Evolutionary conservation across 495 filamentous ascomycete species (phyloP).

Genomic region (Chaetomium cochliodes): DNA sequence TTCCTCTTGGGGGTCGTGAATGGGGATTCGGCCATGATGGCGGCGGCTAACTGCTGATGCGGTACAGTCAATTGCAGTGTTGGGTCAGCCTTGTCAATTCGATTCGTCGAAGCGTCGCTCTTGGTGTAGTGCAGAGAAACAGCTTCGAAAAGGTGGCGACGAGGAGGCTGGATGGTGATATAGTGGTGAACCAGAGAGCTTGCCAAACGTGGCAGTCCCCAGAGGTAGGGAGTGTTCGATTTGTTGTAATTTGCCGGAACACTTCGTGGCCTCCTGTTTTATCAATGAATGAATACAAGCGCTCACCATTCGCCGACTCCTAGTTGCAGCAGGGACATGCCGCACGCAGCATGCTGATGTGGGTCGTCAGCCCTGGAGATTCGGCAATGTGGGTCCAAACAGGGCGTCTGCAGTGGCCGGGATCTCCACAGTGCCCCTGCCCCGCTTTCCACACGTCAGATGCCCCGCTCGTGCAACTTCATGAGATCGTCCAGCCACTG

Average conservation of each 20-base stretch:
- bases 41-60: constrained; percentile 5
- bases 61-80: constrained; percentile 23
- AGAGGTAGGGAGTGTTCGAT: background rate
- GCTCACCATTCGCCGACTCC: background rate
- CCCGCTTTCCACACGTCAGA: too few relatives aligned
- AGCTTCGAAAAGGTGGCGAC: too few relatives aligned
- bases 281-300: too few relatives aligned
- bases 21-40: constrained; percentile 30
- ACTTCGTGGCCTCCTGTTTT: too few relatives aligned
- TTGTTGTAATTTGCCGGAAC: background rate
- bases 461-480: too few relatives aligned
- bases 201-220: too few relatives aligned
- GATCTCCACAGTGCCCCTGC: too few relatives aligned
- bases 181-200: too few relatives aligned
- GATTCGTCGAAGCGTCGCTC: background rate
- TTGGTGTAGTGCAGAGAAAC: background rate
- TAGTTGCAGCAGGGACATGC: background rate
- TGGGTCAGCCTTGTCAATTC: background rate
- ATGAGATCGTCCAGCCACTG: too few relatives aligned
- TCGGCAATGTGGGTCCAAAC: too few relatives aligned
- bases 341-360: background rate
- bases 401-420: too few relatives aligned
- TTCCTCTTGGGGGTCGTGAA: constrained; percentile 52
- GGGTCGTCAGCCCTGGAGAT: constrained; percentile 3
- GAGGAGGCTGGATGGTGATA: too few relatives aligned